Conservation (phyloP, 345 rosid species). For the Citrus medica region DNA sequence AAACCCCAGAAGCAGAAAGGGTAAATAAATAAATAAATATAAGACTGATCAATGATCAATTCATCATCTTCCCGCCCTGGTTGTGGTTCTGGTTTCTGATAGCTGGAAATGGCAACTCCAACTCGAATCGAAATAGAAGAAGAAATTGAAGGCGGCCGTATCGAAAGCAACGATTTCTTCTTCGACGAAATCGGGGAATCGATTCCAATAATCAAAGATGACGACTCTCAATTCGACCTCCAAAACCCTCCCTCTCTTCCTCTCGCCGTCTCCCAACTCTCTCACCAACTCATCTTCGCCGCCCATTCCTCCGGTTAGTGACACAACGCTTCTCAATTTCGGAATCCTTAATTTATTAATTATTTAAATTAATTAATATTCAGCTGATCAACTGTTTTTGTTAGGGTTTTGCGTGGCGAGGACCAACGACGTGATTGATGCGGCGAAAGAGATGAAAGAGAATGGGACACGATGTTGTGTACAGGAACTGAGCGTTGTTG, state of each 20-base stretch:
- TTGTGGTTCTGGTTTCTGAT: neutral
- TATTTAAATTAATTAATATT: no score
- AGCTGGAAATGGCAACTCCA: conserved; percentile 21
- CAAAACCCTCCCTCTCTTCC: conserved; percentile 65
- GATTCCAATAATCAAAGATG: conserved; percentile 35
- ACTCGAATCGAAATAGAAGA: conserved; percentile 34
- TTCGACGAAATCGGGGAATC: conserved; percentile 71
- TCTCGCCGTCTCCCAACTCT: conserved; percentile 63
- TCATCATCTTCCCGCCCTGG: conserved; percentile 17
- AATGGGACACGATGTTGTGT: conserved; percentile 35
- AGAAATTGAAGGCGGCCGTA: conserved; percentile 61
- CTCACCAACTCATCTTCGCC: conserved; percentile 44
- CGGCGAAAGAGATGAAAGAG: conserved; percentile 46
- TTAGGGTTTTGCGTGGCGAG: conserved; percentile 83
- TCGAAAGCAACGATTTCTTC: conserved; percentile 53
- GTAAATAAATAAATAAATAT: no score
- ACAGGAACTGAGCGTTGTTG: conserved; percentile 54
- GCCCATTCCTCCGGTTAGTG: conserved; percentile 67
- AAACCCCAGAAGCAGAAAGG: no score
- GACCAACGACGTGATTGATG: conserved; percentile 67
- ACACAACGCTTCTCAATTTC: neutral
- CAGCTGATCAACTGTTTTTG: neutral
- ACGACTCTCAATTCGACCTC: conserved; percentile 37
- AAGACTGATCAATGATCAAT: no score
- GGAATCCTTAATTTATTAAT: no score